Evolutionary conservation across 257 asterid genomes (phyloP).

Genomic region (Mitragyna speciosa): DNA sequence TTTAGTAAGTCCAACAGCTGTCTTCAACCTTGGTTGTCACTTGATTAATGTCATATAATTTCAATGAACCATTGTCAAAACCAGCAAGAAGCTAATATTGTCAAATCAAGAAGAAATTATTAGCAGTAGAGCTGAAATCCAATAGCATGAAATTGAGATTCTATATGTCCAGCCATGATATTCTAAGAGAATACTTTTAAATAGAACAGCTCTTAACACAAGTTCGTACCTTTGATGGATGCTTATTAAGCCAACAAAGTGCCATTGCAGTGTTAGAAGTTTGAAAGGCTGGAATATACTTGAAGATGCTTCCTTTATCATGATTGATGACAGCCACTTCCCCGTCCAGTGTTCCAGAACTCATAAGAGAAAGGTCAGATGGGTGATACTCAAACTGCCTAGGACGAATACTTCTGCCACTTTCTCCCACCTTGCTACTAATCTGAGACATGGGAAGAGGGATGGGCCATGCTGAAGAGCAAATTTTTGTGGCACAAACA

Average conservation of each 20-base stretch:
- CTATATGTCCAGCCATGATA: not conserved
- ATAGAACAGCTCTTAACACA: not conserved
- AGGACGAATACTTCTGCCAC: constrained; percentile 50
- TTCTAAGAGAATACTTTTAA: not conserved
- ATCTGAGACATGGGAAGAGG: constrained; percentile 37
- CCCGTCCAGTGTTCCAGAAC: constrained; percentile 83
- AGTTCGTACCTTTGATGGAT: constrained; percentile 64
- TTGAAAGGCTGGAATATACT: constrained; percentile 38
- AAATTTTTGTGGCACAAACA: constrained; percentile 61
- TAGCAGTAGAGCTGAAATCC: constrained; percentile 9
- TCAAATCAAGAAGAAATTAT: constrained; percentile 20
- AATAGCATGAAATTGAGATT: not conserved
- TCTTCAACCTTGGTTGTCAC: constrained; percentile 24
- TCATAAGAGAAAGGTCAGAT: constrained; percentile 70
- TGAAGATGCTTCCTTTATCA: constrained; percentile 51
- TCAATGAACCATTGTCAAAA: constrained; percentile 66
- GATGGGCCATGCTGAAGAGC: constrained; percentile 43
- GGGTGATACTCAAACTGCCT: constrained; percentile 93
- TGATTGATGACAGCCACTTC: constrained; percentile 71
- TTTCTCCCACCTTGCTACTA: constrained; percentile 20
- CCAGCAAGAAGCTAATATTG: constrained; percentile 69
- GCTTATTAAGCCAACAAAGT: constrained; percentile 75
- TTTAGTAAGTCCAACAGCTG: constrained; percentile 23
- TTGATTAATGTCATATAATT: constrained; percentile 61
- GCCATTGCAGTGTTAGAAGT: constrained; percentile 53